phyloP scores from a whole-genome alignment of 495 filamentous ascomycete species.

The Daldinia grandis region DNA sequence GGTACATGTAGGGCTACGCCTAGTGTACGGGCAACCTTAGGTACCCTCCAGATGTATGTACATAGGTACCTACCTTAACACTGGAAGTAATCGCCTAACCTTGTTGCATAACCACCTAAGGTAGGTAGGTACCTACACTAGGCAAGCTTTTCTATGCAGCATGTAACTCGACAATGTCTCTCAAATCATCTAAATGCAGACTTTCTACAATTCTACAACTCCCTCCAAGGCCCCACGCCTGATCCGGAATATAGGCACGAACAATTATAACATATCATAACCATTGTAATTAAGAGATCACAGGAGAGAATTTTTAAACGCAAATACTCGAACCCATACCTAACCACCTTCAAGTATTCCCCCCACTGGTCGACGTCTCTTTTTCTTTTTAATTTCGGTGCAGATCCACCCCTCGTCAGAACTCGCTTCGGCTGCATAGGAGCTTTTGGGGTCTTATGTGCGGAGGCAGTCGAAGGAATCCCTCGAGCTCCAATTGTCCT shows the following conservation, averaged over 20 bases:
- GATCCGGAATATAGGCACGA: background rate
- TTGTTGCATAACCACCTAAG: slow-evolving; percentile 13
- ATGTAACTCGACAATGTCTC: slow-evolving; percentile 3
- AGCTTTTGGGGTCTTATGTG: slow-evolving; percentile 39
- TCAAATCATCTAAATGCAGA: background rate
- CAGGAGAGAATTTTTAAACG: background rate
- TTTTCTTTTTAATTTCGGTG: slow-evolving; percentile 40
- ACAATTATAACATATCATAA: background rate
- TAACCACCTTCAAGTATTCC: slow-evolving; percentile 2
- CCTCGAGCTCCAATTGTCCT: slow-evolving; percentile 38
- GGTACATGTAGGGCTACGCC: background rate
- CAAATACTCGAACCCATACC: slow-evolving; percentile 1
- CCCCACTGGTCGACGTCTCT: slow-evolving; percentile 33
- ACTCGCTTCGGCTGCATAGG: slow-evolving; percentile 43
- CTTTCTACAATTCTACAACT: background rate
- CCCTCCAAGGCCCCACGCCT: background rate
- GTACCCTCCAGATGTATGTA: slow-evolving; percentile 2
- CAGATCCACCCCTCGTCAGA: slow-evolving; percentile 43
- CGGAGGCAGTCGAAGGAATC: slow-evolving; percentile 38
- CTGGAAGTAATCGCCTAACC: slow-evolving; percentile 15
- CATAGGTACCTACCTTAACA: background rate
- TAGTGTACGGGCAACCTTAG: background rate
- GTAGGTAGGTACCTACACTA: background rate
- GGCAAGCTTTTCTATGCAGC: background rate
- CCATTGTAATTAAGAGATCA: background rate